A percentile compares a stretch with the other conserved stretches of the same genome.
phyloP scores from a whole-genome alignment of 306 rosid genomes.

The Pyrus pyrifolia region DNA sequence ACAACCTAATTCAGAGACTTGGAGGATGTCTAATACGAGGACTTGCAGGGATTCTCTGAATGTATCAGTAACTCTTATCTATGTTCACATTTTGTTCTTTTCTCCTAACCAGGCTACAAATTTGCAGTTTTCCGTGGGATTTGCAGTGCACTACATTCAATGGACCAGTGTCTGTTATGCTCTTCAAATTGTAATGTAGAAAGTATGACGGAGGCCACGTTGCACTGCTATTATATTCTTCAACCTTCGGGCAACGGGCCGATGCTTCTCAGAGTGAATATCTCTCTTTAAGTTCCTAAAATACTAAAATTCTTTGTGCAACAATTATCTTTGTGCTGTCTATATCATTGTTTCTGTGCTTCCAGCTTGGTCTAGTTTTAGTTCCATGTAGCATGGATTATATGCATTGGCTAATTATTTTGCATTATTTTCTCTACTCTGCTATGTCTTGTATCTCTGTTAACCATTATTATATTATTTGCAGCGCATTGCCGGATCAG shows the following conservation, averaged over 20 bases:
- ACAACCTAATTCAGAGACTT: background rate
- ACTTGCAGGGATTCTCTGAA: background rate
- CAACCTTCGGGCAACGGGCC: constrained; percentile 61
- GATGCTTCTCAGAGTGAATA: constrained; percentile 66
- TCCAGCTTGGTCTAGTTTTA: background rate
- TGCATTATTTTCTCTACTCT: background rate
- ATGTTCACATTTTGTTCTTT: background rate
- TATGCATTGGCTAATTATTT: background rate
- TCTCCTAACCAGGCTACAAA: background rate
- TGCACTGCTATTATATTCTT: constrained; percentile 57
- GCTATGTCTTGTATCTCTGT: background rate
- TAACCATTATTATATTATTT: background rate
- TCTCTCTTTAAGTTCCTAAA: background rate
- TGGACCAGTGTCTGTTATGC: constrained; percentile 12
- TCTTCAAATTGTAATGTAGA: constrained; percentile 39
- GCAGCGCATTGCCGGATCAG: constrained; percentile 78
- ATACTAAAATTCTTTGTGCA: too few relatives aligned
- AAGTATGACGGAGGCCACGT: constrained; percentile 51
- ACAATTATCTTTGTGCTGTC: background rate
- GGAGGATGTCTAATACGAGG: background rate
- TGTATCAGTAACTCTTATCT: background rate
- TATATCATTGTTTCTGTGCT: background rate
- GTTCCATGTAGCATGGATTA: background rate
- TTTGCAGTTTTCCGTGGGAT: constrained; percentile 5
- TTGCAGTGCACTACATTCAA: constrained; percentile 8